Evolutionary conservation across 306 rosid species (phyloP).

Genomic region (Morella rubra): DNA sequence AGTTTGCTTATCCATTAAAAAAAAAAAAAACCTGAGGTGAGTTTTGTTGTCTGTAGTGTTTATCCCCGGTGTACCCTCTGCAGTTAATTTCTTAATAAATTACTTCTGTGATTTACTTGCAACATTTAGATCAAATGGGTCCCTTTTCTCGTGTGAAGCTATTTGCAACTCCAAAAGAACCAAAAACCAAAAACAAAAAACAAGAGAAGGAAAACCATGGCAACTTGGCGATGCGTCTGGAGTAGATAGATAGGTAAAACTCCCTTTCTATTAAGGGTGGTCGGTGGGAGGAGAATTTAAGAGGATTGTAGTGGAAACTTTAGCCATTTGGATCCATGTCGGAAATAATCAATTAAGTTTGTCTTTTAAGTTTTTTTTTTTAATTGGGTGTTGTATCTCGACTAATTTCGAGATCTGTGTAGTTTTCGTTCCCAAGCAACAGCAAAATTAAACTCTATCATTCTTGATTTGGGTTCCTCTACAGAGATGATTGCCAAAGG

Average conservation of each 20-base stretch:
- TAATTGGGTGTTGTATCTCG: no score
- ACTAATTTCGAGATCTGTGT: no score
- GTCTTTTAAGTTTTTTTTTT: background rate
- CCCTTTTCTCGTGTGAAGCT: background rate
- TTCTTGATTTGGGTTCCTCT: no score
- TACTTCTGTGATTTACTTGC: slow-evolving; percentile 24
- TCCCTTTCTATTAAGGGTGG: no score
- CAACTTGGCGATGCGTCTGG: no score
- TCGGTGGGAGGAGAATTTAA: background rate
- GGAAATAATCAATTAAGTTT: background rate
- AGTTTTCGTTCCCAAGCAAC: no score
- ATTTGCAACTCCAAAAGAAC: no score
- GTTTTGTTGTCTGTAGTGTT: slow-evolving; percentile 36
- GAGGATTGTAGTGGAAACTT: background rate
- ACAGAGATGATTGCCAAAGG: no score
- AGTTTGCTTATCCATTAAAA: slow-evolving; percentile 31
- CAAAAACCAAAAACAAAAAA: no score
- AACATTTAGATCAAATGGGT: background rate
- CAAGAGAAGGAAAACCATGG: no score
- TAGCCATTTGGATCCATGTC: background rate
- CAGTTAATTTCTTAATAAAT: slow-evolving; percentile 35
- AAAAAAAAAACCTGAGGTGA: slow-evolving; percentile 3
- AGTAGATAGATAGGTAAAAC: no score
- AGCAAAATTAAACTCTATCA: no score
- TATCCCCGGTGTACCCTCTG: slow-evolving; percentile 33